Evolutionary conservation across 2,329 filamentous ascomycete species (phyloP).

Genomic region (Cercospora canescens): DNA sequence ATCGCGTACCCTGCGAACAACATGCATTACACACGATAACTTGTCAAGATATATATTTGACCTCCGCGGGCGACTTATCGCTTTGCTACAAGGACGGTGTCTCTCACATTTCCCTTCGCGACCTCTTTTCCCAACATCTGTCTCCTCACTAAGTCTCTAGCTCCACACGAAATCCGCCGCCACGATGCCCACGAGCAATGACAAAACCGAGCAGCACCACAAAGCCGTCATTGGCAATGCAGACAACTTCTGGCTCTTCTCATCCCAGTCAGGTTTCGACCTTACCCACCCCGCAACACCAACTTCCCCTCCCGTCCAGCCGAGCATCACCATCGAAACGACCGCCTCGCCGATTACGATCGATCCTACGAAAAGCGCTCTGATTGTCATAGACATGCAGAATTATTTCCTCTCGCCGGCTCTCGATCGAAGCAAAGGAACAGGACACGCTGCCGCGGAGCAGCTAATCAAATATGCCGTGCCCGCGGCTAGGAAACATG

Average conservation of each 20-base stretch:
- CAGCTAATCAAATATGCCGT: conserved; percentile 47
- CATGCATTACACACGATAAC: not conserved
- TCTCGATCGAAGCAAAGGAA: conserved; percentile 36
- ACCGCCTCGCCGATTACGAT: conserved; percentile 33
- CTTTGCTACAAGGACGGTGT: not conserved
- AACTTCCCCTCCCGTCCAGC: conserved; percentile 24
- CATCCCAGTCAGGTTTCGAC: conserved; percentile 45
- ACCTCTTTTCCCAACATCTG: too few species aligned
- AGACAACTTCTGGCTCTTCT: conserved; percentile 49
- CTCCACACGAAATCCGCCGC: not conserved
- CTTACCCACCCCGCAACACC: conserved; percentile 44
- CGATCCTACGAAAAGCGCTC: conserved; percentile 36
- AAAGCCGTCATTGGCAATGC: conserved; percentile 42
- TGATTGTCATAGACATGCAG: conserved; percentile 39
- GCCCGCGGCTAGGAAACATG: conserved; percentile 51
- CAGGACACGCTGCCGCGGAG: conserved; percentile 44
- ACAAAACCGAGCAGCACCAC: conserved; percentile 8
- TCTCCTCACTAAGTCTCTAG: not conserved
- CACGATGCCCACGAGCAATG: not conserved
- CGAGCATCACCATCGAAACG: conserved; percentile 29
- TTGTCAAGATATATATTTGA: not conserved
- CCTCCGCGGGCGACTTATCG: not conserved
- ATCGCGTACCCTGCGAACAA: not conserved
- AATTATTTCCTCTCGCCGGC: conserved; percentile 37
- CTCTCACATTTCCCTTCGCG: not conserved